These are phyloP conservation scores for Peltaster fructicola DNA, from an alignment of 2,329 filamentous ascomycete species.

Conservation along the genomic window DNA sequence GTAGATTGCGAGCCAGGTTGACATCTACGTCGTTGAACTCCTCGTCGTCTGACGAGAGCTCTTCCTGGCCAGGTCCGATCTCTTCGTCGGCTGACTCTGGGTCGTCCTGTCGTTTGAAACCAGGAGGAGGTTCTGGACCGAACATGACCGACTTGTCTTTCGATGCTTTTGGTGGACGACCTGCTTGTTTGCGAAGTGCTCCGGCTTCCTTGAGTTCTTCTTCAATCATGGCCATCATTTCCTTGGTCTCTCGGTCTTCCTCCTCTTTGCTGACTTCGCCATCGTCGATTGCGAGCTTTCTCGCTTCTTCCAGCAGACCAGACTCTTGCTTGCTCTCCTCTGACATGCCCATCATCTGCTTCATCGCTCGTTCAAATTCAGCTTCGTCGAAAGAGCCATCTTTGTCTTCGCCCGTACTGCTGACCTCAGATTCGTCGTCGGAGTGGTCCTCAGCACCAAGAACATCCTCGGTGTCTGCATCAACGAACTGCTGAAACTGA, in stretches of 20 bases:
- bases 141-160: conserved; percentile 9
- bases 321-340: conserved; percentile 20
- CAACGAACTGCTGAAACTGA: conserved; percentile 80
- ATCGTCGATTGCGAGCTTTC: conserved; percentile 20
- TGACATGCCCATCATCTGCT: conserved; percentile 68
- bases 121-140: conserved; percentile 15
- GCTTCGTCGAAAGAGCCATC: conserved; percentile 69
- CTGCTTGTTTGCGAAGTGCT: conserved; percentile 30
- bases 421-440: conserved; percentile 22
- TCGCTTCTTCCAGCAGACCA: conserved; percentile 18
- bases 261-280: conserved; percentile 24
- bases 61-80: conserved; percentile 22
- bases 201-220: conserved; percentile 52
- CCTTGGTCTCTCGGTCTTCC: conserved; percentile 44
- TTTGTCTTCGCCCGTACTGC: conserved; percentile 50
- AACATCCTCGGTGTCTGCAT: conserved; percentile 63
- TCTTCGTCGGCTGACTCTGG: conserved; percentile 17
- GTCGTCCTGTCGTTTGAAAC: conserved; percentile 19
- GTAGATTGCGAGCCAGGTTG: conserved; percentile 72
- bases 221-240: conserved; percentile 53
- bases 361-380: conserved; percentile 75
- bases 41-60: conserved; percentile 24
- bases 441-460: conserved; percentile 40
- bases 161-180: conserved; percentile 13
- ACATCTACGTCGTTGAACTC: conserved; percentile 61